A percentile compares a stretch with the other conserved stretches of the same genome.
These are phyloP conservation scores for Pelargonium australe DNA, from an alignment of 441 rosid species.

Conservation along the genomic window DNA sequence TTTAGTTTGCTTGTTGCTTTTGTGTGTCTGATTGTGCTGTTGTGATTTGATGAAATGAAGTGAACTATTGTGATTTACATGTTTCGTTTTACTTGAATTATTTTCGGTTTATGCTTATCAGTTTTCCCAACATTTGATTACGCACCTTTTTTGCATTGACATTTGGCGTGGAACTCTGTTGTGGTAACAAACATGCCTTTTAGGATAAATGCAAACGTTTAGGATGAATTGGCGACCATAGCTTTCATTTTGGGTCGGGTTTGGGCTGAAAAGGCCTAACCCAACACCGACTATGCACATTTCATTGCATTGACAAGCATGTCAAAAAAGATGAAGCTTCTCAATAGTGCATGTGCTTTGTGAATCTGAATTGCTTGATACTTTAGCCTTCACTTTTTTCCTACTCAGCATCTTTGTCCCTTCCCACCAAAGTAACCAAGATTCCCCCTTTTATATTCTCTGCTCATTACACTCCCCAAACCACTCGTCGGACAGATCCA, in stretches of 20 bases:
- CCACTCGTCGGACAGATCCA: too few relatives aligned
- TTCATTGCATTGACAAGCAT: neutral
- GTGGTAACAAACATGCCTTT: too few relatives aligned
- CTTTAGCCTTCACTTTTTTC: constrained; percentile 30
- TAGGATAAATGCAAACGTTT: too few relatives aligned
- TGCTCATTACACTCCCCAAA: too few relatives aligned
- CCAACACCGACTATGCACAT: neutral
- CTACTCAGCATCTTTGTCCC: constrained; percentile 28
- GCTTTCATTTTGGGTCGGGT: too few relatives aligned
- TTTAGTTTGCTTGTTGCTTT: neutral
- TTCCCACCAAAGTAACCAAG: constrained; percentile 23
- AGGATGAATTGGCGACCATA: too few relatives aligned
- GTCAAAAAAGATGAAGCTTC: constrained; percentile 16
- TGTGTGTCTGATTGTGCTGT: neutral
- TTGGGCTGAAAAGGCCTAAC: too few relatives aligned
- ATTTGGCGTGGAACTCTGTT: too few relatives aligned
- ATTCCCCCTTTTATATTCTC: neutral
- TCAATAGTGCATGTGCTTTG: constrained; percentile 18
- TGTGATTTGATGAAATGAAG: neutral
- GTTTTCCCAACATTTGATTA: neutral
- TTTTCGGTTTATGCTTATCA: neutral
- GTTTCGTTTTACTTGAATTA: neutral
- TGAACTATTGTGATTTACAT: neutral
- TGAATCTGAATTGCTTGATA: constrained; percentile 35
- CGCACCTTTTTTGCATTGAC: neutral